Conservation (phyloP, 257 asterid genomes). For the Lantana camara region DNA sequence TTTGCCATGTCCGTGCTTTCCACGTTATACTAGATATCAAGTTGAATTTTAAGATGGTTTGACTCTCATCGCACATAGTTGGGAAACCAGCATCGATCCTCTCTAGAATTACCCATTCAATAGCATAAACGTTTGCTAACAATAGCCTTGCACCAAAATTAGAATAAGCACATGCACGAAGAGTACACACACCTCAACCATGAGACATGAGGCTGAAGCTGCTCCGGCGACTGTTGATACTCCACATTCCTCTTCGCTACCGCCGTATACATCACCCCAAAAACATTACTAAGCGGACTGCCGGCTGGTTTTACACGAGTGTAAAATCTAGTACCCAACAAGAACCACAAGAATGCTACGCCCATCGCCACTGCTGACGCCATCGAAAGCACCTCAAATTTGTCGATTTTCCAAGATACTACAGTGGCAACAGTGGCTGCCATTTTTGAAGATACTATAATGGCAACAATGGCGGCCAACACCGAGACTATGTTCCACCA, state of each 20-base stretch:
- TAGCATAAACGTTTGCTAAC: too few species aligned
- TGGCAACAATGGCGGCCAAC: slow-evolving; percentile 9
- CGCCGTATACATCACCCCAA: slow-evolving; percentile 16
- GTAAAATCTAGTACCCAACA: slow-evolving; percentile 17
- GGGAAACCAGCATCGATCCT: too few species aligned
- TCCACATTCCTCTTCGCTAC: not conserved
- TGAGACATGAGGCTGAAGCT: slow-evolving; percentile 5
- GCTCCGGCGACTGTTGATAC: not conserved
- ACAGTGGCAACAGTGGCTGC: too few species aligned
- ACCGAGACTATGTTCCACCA: slow-evolving; percentile 17
- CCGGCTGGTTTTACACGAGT: rapidly evolving
- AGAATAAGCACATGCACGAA: too few species aligned
- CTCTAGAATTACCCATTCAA: too few species aligned
- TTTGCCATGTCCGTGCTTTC: too few species aligned
- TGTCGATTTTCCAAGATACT: too few species aligned
- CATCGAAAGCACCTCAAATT: not conserved
- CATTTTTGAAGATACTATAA: not conserved
- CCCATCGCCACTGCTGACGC: not conserved
- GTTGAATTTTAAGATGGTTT: too few species aligned
- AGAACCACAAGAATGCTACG: slow-evolving; percentile 6
- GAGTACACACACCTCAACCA: slow-evolving; percentile 24
- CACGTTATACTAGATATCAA: too few species aligned
- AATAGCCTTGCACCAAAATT: too few species aligned
- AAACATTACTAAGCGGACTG: slow-evolving; percentile 4
- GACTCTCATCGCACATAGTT: too few species aligned